Conservation (phyloP, 306 rosid species). For the Datisca glomerata region DNA sequence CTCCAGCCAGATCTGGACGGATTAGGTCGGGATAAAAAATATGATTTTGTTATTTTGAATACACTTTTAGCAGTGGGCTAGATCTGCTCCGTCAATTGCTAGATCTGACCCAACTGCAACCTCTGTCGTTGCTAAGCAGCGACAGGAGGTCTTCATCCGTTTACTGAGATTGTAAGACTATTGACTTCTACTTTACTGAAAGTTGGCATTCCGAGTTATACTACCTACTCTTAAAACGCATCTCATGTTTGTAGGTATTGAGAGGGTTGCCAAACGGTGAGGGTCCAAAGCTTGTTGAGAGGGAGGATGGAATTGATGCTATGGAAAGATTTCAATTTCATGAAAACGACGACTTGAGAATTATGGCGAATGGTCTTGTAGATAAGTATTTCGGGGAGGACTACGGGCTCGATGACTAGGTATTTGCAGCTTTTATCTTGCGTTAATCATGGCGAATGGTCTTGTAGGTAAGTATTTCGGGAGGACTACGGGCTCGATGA, state of each 20-base stretch:
- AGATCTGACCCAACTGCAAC: no score
- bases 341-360: conserved; percentile 83
- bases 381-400: conserved; percentile 92
- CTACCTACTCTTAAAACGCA: no score
- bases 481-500: conserved; percentile 83
- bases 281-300: conserved; percentile 86
- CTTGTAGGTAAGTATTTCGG: conserved; percentile 87
- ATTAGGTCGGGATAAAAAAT: no score
- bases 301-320: conserved; percentile 85
- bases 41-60: no score
- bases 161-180: no score
- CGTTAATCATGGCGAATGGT: conserved; percentile 76
- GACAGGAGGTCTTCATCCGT: no score
- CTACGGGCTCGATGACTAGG: conserved; percentile 64
- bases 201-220: no score
- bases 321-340: conserved; percentile 98
- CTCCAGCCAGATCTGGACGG: no score
- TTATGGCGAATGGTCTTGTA: conserved; percentile 74
- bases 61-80: no score
- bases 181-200: no score
- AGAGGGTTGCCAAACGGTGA: conserved; percentile 82
- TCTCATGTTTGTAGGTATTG: conserved; percentile 45
- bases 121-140: no score
- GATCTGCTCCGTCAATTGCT: no score
- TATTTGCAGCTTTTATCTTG: conserved; percentile 3